Evolutionary conservation across 208 protist genomes (phyloP).

Genomic region (Acanthamoeba lenticulata): DNA sequence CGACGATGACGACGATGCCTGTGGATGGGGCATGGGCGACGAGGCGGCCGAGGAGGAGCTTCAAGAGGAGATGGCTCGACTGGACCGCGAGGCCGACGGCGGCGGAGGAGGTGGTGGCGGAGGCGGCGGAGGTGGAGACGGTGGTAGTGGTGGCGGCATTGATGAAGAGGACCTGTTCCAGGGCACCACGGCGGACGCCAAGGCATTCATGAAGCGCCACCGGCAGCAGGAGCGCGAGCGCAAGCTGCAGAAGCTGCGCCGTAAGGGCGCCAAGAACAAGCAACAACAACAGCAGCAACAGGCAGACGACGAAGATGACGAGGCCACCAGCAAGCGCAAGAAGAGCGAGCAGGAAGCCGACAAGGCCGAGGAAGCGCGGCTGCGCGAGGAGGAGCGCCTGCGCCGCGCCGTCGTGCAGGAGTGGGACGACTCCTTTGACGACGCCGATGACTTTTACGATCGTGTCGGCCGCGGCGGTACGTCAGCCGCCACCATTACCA

Average conservation of each 20-base stretch:
- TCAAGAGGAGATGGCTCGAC: no score
- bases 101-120: slow-evolving; percentile 21
- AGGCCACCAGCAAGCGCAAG: no score
- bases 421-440: slow-evolving; percentile 23
- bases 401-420: background rate
- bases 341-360: background rate
- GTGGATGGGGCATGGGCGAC: background rate
- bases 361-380: background rate
- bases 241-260: background rate
- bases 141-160: no score
- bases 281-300: no score
- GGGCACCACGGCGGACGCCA: slow-evolving; percentile 43
- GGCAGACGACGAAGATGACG: no score
- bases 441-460: slow-evolving; percentile 29
- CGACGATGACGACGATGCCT: background rate
- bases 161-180: slow-evolving; percentile 12
- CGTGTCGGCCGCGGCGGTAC: background rate
- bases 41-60: slow-evolving; percentile 39
- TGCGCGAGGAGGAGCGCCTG: background rate
- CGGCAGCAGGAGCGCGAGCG: background rate
- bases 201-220: slow-evolving; percentile 29
- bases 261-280: no score
- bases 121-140: background rate
- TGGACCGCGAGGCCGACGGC: no score
- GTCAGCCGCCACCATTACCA: background rate